phyloP scores from a whole-genome alignment of 2,329 filamentous ascomycete species.

The Emydomyces testavorans region DNA sequence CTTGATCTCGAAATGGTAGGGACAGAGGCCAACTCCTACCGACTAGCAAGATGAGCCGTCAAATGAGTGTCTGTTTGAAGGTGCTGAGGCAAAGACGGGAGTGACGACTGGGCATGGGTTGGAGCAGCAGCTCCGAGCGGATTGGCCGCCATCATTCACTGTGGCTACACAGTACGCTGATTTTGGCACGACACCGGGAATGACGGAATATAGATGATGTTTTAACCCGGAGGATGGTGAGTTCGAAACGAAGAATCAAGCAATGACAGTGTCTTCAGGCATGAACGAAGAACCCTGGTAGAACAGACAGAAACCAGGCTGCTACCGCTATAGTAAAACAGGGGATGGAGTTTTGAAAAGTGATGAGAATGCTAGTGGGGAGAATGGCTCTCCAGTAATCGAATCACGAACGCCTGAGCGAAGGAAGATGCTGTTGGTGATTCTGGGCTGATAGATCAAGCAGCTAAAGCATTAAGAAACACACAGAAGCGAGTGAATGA shows the following conservation, averaged over 20 bases:
- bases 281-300: neutral
- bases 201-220: neutral
- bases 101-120: constrained; percentile 66
- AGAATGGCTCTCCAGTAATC: neutral
- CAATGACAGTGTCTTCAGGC: neutral
- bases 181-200: neutral
- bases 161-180: neutral
- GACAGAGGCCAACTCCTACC: constrained; percentile 24
- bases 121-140: constrained; percentile 32
- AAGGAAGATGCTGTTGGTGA: neutral
- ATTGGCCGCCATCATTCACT: constrained; percentile 33
- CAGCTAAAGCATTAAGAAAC: neutral
- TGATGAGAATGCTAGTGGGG: neutral
- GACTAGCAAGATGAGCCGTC: constrained; percentile 41
- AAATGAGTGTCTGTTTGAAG: constrained; percentile 43
- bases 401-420: constrained; percentile 1
- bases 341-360: neutral
- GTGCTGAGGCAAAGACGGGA: constrained; percentile 74
- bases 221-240: neutral
- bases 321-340: neutral
- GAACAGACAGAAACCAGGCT: neutral
- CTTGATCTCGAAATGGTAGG: neutral
- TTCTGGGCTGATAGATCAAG: neutral
- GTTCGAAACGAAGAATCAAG: neutral
- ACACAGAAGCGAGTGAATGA: constrained; percentile 8